Evolutionary conservation across 1,284 basidiomycete species (phyloP).

Genomic region (Leccinum griseonigrum): DNA sequence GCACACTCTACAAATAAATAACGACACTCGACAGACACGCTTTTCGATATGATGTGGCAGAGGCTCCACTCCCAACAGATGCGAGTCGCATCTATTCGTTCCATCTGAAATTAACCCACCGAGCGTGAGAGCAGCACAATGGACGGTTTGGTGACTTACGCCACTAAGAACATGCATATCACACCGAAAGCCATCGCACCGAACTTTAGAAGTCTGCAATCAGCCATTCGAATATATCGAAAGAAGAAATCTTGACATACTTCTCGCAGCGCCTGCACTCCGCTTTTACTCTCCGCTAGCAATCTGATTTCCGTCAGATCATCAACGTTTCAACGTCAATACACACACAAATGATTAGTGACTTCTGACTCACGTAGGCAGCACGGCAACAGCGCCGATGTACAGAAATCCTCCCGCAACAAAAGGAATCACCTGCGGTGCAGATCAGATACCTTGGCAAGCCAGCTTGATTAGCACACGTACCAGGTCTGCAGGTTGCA

Average conservation of each 20-base stretch:
- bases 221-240: slow-evolving; percentile 12
- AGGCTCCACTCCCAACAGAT: slow-evolving; percentile 8
- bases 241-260: slow-evolving; percentile 38
- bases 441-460: slow-evolving; percentile 12
- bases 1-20: neutral
- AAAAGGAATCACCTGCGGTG: slow-evolving; percentile 76
- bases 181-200: slow-evolving; percentile 87
- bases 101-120: slow-evolving; percentile 53
- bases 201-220: slow-evolving; percentile 53
- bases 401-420: slow-evolving; percentile 93
- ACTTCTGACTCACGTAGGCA: slow-evolving; percentile 69
- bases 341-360: neutral
- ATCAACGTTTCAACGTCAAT: slow-evolving; percentile 7
- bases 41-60: neutral
- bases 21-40: slow-evolving; percentile 10
- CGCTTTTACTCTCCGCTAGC: slow-evolving; percentile 82
- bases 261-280: slow-evolving; percentile 82
- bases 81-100: slow-evolving; percentile 61
- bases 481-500: slow-evolving; percentile 74
- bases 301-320: slow-evolving; percentile 47
- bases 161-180: slow-evolving; percentile 83
- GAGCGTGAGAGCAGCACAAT: slow-evolving; percentile 18
- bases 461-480: slow-evolving; percentile 29
- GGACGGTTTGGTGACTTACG: slow-evolving; percentile 57
- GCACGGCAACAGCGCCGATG: slow-evolving; percentile 86